Percentiles rank a stretch among this genome's conserved stretches.
Evolutionary conservation across 139 green algal species (phyloP).

Genomic region (Micractinium sp.): DNA sequence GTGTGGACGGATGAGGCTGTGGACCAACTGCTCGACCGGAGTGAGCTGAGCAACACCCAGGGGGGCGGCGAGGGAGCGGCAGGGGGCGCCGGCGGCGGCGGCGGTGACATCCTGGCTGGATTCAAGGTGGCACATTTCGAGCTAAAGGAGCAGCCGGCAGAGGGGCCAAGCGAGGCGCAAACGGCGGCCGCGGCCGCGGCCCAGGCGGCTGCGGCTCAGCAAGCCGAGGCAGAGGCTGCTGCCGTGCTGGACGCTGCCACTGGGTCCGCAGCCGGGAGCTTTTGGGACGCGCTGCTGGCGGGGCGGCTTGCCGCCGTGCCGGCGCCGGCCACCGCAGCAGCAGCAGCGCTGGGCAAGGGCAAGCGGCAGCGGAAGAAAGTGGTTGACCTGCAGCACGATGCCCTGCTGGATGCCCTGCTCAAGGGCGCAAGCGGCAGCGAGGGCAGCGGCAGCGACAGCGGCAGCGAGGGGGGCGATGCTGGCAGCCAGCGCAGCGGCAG

Average conservation of each 20-base stretch:
- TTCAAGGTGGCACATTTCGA: conserved; percentile 28
- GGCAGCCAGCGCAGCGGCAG: not conserved
- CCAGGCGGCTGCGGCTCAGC: not conserved
- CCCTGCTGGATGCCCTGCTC: not conserved
- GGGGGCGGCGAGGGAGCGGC: not conserved
- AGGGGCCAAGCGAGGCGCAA: not conserved
- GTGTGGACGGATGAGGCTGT: conserved; percentile 20
- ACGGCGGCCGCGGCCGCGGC: not conserved
- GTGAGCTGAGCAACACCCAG: not conserved
- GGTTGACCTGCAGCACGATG: not conserved
- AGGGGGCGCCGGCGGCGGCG: not conserved
- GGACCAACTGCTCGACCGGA: conserved; percentile 1
- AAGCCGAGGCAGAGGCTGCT: not conserved
- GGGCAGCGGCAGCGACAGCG: not conserved
- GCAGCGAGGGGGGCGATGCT: not conserved
- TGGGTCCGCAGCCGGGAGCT: not conserved
- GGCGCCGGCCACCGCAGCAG: not conserved
- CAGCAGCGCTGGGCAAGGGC: conserved; percentile 22
- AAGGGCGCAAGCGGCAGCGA: not conserved
- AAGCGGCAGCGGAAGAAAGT: conserved; percentile 3
- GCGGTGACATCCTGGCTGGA: conserved; percentile 9
- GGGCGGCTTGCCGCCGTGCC: not conserved
- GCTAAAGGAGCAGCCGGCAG: not conserved
- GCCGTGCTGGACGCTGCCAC: not conserved
- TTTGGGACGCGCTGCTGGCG: conserved; percentile 6